Conservation (phyloP, 192 early-diverging fungal species). For the Mortierella hygrophila region DNA sequence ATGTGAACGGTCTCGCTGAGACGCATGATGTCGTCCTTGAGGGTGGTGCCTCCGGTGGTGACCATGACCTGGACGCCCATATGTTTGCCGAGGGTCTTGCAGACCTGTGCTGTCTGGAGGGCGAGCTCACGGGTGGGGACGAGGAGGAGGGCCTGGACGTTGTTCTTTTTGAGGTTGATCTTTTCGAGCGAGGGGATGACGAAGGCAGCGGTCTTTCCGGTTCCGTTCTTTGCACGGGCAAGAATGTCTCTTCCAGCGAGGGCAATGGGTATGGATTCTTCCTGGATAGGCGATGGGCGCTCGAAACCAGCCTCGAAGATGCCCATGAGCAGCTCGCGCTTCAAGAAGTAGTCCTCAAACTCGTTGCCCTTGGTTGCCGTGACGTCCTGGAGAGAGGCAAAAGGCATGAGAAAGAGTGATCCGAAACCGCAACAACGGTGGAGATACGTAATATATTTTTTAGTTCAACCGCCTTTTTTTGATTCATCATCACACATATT, state of each 20-base stretch:
- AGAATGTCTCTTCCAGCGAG: slow-evolving; percentile 96
- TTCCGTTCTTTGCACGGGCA: slow-evolving; percentile 96
- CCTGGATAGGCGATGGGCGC: slow-evolving; percentile 97
- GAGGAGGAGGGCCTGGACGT: slow-evolving; percentile 93
- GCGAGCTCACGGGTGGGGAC: slow-evolving; percentile 98
- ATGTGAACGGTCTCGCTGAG: slow-evolving; percentile 95
- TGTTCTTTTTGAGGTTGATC: slow-evolving; percentile 85
- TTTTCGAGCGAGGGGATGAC: slow-evolving; percentile 97
- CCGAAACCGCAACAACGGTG: not conserved
- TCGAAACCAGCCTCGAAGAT: slow-evolving; percentile 99
- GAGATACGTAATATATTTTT: not conserved
- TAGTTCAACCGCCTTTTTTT: not conserved
- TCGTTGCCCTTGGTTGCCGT: slow-evolving; percentile 96
- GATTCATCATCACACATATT: not conserved
- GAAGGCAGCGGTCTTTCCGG: slow-evolving; percentile 97
- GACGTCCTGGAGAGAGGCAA: slow-evolving; percentile 26
- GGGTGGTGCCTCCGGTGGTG: slow-evolving; percentile 96
- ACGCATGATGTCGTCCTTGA: slow-evolving; percentile 99
- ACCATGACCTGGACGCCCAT: slow-evolving; percentile 98
- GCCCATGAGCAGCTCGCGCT: slow-evolving; percentile 97
- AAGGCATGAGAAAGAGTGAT: not conserved
- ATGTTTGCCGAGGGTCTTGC: slow-evolving; percentile 97
- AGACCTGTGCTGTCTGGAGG: slow-evolving; percentile 99
- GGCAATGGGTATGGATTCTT: slow-evolving; percentile 98
- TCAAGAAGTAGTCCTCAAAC: slow-evolving; percentile 99